Conservation (phyloP, 306 rosid genomes). For the Astragalus glycyphyllos region DNA sequence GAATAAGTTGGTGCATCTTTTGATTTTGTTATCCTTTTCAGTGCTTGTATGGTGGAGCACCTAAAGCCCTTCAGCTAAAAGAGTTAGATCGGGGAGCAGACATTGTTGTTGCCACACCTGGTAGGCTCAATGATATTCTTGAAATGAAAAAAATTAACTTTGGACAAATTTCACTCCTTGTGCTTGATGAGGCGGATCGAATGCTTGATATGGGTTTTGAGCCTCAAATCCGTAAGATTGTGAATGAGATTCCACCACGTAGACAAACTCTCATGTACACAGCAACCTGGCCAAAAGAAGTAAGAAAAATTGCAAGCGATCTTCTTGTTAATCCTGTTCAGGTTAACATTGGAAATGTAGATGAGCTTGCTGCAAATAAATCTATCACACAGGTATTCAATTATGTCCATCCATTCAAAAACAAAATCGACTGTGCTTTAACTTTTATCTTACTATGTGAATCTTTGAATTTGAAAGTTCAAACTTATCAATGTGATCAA, state of each 20-base stretch:
- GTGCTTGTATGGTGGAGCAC: conserved; percentile 99
- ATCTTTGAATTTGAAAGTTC: conserved; percentile 2
- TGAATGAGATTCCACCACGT: conserved; percentile 93
- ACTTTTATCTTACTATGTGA: conserved; percentile 29
- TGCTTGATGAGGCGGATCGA: conserved; percentile 99
- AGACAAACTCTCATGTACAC: conserved; percentile 99
- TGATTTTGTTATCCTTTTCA: conserved; percentile 53
- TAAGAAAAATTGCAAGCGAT: conserved; percentile 91
- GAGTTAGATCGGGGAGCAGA: conserved; percentile 96
- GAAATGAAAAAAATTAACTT: conserved; percentile 93
- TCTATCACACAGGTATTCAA: conserved; percentile 88
- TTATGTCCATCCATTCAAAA: neutral
- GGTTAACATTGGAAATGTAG: conserved; percentile 94
- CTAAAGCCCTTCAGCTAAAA: conserved; percentile 85
- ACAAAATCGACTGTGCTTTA: neutral
- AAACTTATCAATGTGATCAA: conserved; percentile 9
- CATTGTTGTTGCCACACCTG: conserved; percentile 99
- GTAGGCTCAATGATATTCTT: conserved; percentile 93
- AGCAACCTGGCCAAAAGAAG: conserved; percentile 99
- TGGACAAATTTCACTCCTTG: conserved; percentile 91
- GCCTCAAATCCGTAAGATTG: conserved; percentile 97
- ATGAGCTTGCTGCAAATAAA: conserved; percentile 97
- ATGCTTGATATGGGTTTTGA: conserved; percentile 99
- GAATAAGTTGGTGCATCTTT: conserved; percentile 27
- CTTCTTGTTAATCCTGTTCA: conserved; percentile 97